Evolutionary conservation across 176 grass and related monocot species (phyloP), one percentile per base, ranked within the genome.

Genomic region (Eleusine indica): DNA sequence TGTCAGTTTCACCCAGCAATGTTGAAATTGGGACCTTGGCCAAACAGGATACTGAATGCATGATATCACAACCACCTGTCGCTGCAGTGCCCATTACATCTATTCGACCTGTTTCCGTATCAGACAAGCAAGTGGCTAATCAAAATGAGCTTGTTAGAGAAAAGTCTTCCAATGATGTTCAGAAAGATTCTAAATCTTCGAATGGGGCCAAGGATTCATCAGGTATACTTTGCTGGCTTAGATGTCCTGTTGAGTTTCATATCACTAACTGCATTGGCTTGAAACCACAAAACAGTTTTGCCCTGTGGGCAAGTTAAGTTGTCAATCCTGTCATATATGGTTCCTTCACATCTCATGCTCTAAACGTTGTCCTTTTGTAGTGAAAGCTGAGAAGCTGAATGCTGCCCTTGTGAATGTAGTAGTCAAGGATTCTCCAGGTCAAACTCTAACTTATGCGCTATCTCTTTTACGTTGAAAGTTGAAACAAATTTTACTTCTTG

Each of bases 151-250:
- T 18, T 70, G 53, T 46, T 82, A 83, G 69, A 78, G 75, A 70
- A 63, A 82, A 86, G 56, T 77, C 21, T 73, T 49, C 60, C 32
- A 46, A 44, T 51, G 79, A 86, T 79, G 58, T 78, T 86, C 74
- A 58, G 39, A 82, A 66, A 47, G 67, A 73, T 73, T 73, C 47
- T 14, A 79, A 73, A 68, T 78, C 83, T 73, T 82, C 88, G 51
- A 57, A 66, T 73, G 67, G 25, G 66, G 77, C 66, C 12, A 43
- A 86, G 30, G 73, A 73, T 41, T 78, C 83, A 82, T 67, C 88
- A 90, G 88, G 88, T 90, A 90, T 66, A 30, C 15, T 75, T 71
- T 75, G 30, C 43, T 88, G 62, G 47, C 60, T 75, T 75, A 51
- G 42, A 30, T 88, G 44, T 21, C n/a, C 51, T 74, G 11, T 12